Evolutionary conservation across 169 alveolate genomes (phyloP), one percentile per base, ranked within the genome.

Genomic region (Plasmodium knowlesi): DNA sequence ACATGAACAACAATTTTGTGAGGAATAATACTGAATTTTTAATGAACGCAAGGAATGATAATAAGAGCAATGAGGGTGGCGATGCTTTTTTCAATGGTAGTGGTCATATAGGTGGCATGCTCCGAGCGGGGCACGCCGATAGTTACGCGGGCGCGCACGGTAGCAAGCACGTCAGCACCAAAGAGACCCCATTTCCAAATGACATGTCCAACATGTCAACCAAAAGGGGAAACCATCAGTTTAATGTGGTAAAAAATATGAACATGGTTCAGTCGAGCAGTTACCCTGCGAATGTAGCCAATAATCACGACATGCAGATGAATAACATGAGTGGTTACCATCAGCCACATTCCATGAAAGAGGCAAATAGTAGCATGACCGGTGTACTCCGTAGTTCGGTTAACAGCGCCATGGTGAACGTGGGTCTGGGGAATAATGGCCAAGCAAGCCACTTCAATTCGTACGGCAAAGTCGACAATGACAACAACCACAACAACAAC

Each of bases 241-340:
- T 84, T 70, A 84, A 54, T 54, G 8, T 34, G 53, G 39, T 84
- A 70, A 61, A 32, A 83, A 83, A 83, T 46, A 83, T 83, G 53
- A 84, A 84, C 57, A 25, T 84, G 34, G 41, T 73, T 32, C 92
- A n/a, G 53, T 43, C 76, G 37, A 71, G 76, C 53, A 84, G 22
- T 32, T 54, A 70, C 34, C 53, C 39, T 14, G 14, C 54, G 16
- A 84, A 84, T 41, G 34, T 61, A 25, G 74, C n/a, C 1, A 67
- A 84, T 22, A 70, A 41, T 46, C 39, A 84, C 76, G 92, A 84
- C 78, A 50, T 54, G 72, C 30, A 32, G 30, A 43, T 84, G 54
- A 71, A 71, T 41, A 84, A 71, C 30, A 19, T 84, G 32, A 71
- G 53, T 84, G n/a, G 83, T 12, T 54, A 84, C 76, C 92, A 67